A percentile compares a stretch with the other conserved stretches of the same genome.
phyloP scores from a whole-genome alignment of 2,329 filamentous ascomycete species.

The Colletotrichum musicola region DNA sequence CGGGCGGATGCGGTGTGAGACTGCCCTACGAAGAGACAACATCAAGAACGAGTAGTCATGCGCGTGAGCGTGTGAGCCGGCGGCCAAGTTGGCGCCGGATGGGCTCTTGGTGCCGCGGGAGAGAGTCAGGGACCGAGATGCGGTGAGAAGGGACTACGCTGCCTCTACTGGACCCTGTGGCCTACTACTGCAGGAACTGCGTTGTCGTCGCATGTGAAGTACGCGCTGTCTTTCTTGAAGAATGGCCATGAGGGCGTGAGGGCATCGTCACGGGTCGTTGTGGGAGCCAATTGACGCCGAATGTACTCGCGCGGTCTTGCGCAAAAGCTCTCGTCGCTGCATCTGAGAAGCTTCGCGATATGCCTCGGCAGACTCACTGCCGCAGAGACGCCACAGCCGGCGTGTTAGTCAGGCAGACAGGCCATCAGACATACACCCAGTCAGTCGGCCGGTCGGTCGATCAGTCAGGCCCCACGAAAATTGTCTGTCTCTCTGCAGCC shows the following conservation, averaged over 20 bases:
- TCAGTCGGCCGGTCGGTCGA: background rate
- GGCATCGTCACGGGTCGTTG: conserved; percentile 31
- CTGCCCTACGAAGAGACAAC: conserved; percentile 14
- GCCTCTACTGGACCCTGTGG: conserved; percentile 1
- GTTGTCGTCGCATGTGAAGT: conserved; percentile 25
- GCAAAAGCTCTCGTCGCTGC: background rate
- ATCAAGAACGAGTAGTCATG: conserved; percentile 20
- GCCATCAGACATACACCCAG: background rate
- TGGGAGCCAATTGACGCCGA: background rate
- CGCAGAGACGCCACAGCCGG: too few relatives aligned
- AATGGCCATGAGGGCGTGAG: conserved; percentile 12
- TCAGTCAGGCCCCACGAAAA: conserved; percentile 17
- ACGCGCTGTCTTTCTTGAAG: background rate
- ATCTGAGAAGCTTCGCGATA: background rate
- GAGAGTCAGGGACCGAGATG: conserved; percentile 34
- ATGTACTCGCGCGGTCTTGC: too few relatives aligned
- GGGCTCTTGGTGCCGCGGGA: background rate
- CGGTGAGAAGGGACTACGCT: conserved; percentile 24
- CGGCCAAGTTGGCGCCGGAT: conserved; percentile 5
- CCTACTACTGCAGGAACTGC: conserved; percentile 37
- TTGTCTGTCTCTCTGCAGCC: background rate
- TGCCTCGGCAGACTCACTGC: conserved; percentile 26
- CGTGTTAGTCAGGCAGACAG: background rate
- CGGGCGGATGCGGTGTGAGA: conserved; percentile 16
- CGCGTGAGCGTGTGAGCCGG: background rate